Percentiles rank a stretch among this genome's conserved stretches.
phyloP scores from a whole-genome alignment of 192 early-diverging fungal genomes.

The Mortierella alpina region DNA sequence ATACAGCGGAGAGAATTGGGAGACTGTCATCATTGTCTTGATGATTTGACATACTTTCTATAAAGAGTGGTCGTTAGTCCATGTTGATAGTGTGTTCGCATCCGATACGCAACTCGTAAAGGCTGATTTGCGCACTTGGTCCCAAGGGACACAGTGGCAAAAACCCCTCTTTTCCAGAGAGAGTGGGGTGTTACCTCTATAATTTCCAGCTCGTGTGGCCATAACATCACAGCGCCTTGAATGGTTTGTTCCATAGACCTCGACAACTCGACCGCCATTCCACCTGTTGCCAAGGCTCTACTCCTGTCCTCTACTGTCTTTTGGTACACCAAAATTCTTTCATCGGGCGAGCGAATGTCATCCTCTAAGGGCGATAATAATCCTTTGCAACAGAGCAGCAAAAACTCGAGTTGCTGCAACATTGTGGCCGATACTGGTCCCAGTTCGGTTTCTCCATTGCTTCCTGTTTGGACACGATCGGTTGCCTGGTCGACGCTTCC shows the following conservation, averaged over 20 bases:
- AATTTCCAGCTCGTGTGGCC: conserved; percentile 58
- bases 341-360: conserved; percentile 36
- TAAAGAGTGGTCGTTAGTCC: background rate
- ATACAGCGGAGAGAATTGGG: conserved; percentile 54
- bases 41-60: conserved; percentile 60
- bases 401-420: conserved; percentile 57
- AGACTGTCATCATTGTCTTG: conserved; percentile 58
- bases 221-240: conserved; percentile 51
- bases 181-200: conserved; percentile 38
- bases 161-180: background rate
- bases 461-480: background rate
- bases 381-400: conserved; percentile 63
- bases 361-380: conserved; percentile 66
- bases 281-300: conserved; percentile 11
- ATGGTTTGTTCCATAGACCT: conserved; percentile 57
- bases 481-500: conserved; percentile 5
- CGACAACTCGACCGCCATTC: conserved; percentile 44
- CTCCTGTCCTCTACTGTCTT: conserved; percentile 14
- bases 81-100: no score
- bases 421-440: conserved; percentile 46
- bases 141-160: no score
- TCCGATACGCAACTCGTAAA: no score
- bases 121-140: no score
- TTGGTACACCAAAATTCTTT: conserved; percentile 36
- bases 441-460: conserved; percentile 21